Conservation (phyloP, 345 rosid genomes). For the Triadica sebifera region DNA sequence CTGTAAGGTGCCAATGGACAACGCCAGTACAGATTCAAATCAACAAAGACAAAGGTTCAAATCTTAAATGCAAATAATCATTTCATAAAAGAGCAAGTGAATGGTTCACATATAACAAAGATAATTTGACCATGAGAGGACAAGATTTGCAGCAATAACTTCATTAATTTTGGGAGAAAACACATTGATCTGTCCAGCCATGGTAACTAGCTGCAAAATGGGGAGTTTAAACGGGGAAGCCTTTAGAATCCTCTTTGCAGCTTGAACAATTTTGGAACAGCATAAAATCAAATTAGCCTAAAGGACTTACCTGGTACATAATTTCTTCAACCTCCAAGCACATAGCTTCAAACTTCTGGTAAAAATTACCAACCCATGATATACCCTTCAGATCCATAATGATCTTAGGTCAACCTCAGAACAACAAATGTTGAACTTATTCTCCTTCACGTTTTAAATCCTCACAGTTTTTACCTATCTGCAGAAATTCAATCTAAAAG, state of each 20-base stretch:
- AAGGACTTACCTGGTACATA: slow-evolving; percentile 58
- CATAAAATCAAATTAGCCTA: background rate
- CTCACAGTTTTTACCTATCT: slow-evolving; percentile 7
- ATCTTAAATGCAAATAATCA: background rate
- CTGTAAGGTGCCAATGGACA: background rate
- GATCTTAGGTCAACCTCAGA: slow-evolving; percentile 16
- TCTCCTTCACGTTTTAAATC: slow-evolving; percentile 5
- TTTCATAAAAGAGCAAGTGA: background rate
- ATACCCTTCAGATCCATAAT: slow-evolving; percentile 65
- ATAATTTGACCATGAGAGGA: background rate
- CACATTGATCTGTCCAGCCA: background rate
- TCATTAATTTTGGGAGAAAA: background rate
- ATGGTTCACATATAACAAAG: background rate
- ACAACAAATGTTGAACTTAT: slow-evolving; percentile 8
- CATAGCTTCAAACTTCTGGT: slow-evolving; percentile 81
- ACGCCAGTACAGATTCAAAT: background rate
- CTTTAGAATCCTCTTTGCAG: background rate
- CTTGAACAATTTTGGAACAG: no score
- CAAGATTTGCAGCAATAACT: background rate
- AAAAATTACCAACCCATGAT: slow-evolving; percentile 71
- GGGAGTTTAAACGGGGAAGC: background rate
- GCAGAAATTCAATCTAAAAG: slow-evolving; percentile 12
- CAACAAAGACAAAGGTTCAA: background rate
- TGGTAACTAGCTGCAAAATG: background rate
- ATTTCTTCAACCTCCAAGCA: slow-evolving; percentile 92